Conservation (phyloP, 2,329 filamentous ascomycete species). For the Nemania bipapillata region DNA sequence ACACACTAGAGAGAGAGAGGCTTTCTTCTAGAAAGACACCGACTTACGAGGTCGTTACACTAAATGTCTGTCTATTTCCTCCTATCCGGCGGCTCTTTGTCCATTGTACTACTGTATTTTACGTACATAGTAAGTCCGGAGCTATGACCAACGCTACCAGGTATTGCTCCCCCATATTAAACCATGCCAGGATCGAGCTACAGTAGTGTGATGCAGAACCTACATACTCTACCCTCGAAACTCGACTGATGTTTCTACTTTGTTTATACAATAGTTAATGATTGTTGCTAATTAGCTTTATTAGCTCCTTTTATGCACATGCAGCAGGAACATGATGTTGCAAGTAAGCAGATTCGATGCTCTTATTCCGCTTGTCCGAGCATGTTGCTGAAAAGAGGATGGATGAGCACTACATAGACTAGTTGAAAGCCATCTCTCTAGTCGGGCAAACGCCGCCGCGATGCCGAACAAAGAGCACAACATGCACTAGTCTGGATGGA, state of each 20-base stretch:
- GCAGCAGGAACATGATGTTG: background rate
- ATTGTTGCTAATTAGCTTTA: background rate
- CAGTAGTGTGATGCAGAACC: background rate
- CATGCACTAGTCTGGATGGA: background rate
- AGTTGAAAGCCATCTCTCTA: background rate
- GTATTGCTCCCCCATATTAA: background rate
- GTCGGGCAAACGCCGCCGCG: background rate
- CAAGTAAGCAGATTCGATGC: background rate
- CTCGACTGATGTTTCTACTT: background rate
- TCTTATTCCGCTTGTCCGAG: conserved; percentile 4
- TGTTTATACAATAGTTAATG: background rate
- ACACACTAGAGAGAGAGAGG: background rate
- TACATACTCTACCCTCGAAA: background rate
- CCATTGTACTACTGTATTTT: background rate
- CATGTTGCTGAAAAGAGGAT: background rate
- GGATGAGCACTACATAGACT: conserved; percentile 1
- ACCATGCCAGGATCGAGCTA: background rate
- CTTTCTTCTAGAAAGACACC: background rate
- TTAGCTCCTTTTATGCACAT: background rate
- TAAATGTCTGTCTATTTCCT: background rate
- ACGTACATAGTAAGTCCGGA: background rate
- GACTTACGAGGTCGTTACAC: background rate
- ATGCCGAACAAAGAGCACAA: background rate
- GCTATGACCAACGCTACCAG: background rate
- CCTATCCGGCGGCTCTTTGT: background rate